These are phyloP conservation scores for Talaromyces sp. DNA, from an alignment of 2,329 filamentous ascomycete genomes.

Conservation along the genomic window DNA sequence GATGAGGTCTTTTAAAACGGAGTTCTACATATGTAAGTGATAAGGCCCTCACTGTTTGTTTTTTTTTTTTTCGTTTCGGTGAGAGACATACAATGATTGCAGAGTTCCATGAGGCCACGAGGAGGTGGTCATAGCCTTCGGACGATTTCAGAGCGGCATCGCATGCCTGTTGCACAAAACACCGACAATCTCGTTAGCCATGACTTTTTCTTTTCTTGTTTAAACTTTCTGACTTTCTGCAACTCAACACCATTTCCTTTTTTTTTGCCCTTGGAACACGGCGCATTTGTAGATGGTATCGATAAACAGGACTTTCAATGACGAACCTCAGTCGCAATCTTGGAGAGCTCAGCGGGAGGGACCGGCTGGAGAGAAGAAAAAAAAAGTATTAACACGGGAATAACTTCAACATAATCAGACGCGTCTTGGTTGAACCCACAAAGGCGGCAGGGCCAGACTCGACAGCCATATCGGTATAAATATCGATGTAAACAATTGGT, in stretches of 20 bases:
- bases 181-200: neutral
- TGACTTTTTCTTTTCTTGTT: neutral
- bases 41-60: neutral
- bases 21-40: conserved; percentile 24
- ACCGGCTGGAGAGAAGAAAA: conserved; percentile 57
- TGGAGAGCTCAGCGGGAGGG: conserved; percentile 69
- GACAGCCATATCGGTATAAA: conserved; percentile 11
- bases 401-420: neutral
- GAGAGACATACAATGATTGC: conserved; percentile 72
- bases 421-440: conserved; percentile 7
- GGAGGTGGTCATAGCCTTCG: conserved; percentile 80
- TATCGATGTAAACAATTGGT: neutral
- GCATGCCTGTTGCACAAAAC: conserved; percentile 61
- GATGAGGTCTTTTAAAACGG: conserved; percentile 38
- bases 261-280: neutral
- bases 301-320: neutral
- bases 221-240: neutral
- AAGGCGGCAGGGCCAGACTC: conserved; percentile 11
- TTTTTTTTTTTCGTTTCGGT: neutral
- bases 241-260: neutral
- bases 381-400: neutral
- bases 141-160: conserved; percentile 68
- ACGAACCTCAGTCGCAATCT: conserved; percentile 79
- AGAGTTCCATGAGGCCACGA: conserved; percentile 85
- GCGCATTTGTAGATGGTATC: neutral